Percentiles rank a stretch among this genome's conserved stretches.
Evolutionary conservation across 805 yeast species (phyloP).

Genomic region (Kregervanrija fluxuum): DNA sequence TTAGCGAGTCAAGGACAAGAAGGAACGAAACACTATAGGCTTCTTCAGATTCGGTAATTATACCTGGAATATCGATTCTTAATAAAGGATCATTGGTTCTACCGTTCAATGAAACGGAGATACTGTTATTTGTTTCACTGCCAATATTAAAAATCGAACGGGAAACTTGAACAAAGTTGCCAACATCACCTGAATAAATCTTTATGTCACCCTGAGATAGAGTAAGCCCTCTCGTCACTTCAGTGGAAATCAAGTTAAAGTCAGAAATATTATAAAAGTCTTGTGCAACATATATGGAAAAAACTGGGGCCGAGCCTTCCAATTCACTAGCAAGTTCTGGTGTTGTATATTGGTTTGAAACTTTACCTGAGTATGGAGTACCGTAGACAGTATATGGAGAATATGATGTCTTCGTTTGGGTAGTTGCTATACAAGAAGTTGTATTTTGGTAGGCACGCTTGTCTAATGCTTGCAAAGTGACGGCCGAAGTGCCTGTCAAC

Average conservation of each 20-base stretch:
- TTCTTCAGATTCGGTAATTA: background rate
- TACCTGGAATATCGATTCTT: constrained; percentile 6
- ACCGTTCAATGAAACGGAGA: constrained; percentile 1
- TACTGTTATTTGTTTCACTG: no score
- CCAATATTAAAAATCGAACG: constrained; percentile 3
- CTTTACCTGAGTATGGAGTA: constrained; percentile 11
- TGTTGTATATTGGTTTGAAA: constrained; percentile 10
- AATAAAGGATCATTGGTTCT: constrained; percentile 11
- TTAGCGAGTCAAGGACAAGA: constrained; percentile 1
- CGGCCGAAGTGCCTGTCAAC: constrained; percentile 5
- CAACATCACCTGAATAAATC: constrained; percentile 10
- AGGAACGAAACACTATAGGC: background rate
- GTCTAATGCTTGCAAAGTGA: constrained; percentile 6
- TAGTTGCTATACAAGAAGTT: background rate
- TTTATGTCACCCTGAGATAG: background rate
- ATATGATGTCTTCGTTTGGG: constrained; percentile 7
- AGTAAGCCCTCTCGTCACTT: constrained; percentile 1
- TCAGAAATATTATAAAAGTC: constrained; percentile 3
- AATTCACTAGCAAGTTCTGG: constrained; percentile 10
- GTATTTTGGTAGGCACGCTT: no score
- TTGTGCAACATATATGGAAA: constrained; percentile 14
- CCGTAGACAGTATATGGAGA: constrained; percentile 8
- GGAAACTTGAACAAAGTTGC: constrained; percentile 5
- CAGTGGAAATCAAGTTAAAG: constrained; percentile 3
- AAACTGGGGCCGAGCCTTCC: constrained; percentile 10